phyloP scores from a whole-genome alignment of 768 basidiomycete species.

The Tremella yokohamensis region DNA sequence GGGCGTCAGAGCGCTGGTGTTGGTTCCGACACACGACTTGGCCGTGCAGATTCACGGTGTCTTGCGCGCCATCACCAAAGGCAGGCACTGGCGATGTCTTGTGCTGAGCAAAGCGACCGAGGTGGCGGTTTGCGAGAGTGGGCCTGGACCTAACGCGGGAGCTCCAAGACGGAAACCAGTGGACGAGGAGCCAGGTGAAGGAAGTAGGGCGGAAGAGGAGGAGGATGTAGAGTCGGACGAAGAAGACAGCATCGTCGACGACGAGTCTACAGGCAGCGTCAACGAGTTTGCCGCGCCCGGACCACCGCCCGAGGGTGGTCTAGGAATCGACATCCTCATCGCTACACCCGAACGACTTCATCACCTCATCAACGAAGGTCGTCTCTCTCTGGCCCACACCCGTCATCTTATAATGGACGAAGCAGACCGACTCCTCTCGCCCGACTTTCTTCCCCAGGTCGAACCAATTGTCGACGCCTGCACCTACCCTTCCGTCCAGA shows the following conservation, averaged over 20 bases:
- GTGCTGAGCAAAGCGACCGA: conserved; percentile 88
- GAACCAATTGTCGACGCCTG: conserved; percentile 82
- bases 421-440: conserved; percentile 83
- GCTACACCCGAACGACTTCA: conserved; percentile 88
- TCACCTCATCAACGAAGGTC: conserved; percentile 67
- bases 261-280: conserved; percentile 1
- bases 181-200: conserved; percentile 63
- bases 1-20: conserved; percentile 72
- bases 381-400: conserved; percentile 56
- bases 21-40: conserved; percentile 92
- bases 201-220: conserved; percentile 53
- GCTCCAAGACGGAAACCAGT: background rate
- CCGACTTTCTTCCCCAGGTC: conserved; percentile 82
- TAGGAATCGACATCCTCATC: conserved; percentile 69
- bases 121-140: conserved; percentile 57
- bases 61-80: conserved; percentile 67
- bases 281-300: background rate
- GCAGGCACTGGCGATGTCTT: conserved; percentile 69
- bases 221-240: conserved; percentile 1
- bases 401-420: conserved; percentile 84
- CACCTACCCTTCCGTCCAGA: conserved; percentile 66
- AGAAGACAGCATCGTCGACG: conserved; percentile 40
- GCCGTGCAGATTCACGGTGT: conserved; percentile 94
- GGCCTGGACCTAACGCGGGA: conserved; percentile 18
- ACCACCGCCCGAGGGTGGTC: background rate